These are phyloP conservation scores for Cyclotella atomus DNA, from an alignment of 108 stramenopile species.

Conservation along the genomic window DNA sequence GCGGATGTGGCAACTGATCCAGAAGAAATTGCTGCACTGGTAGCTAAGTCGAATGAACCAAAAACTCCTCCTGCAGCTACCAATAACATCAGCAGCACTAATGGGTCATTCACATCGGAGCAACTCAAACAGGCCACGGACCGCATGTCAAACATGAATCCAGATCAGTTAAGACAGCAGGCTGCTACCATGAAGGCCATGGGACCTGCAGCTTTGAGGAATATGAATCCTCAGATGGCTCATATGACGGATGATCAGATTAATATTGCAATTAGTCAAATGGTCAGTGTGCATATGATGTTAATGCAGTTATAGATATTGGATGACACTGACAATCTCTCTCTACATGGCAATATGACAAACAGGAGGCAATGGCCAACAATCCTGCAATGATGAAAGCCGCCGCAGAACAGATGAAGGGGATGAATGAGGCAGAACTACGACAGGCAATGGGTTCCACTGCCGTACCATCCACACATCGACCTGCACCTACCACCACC, in stretches of 20 bases:
- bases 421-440: slow-evolving; percentile 7
- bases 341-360: neutral
- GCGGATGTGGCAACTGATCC: slow-evolving; percentile 24
- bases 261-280: slow-evolving; percentile 54
- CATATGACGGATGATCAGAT: slow-evolving; percentile 74
- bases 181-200: slow-evolving; percentile 77
- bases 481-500: neutral
- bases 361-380: slow-evolving; percentile 58
- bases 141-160: slow-evolving; percentile 69
- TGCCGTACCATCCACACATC: neutral
- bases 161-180: slow-evolving; percentile 71
- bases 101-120: slow-evolving; percentile 8
- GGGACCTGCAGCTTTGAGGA: slow-evolving; percentile 54
- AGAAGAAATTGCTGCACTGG: slow-evolving; percentile 47
- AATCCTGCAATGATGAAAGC: slow-evolving; percentile 68
- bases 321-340: neutral
- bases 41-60: slow-evolving; percentile 43
- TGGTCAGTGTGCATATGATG: slow-evolving; percentile 15
- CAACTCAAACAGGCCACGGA: slow-evolving; percentile 47
- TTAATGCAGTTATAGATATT: neutral
- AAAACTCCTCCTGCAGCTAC: slow-evolving; percentile 15
- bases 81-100: slow-evolving; percentile 12
- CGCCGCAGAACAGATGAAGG: slow-evolving; percentile 65
- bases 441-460: neutral
- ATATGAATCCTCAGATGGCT: slow-evolving; percentile 76